These are phyloP conservation scores for Coix lacrymajobi DNA, from an alignment of 176 grass and related monocot species.

Conservation along the genomic window DNA sequence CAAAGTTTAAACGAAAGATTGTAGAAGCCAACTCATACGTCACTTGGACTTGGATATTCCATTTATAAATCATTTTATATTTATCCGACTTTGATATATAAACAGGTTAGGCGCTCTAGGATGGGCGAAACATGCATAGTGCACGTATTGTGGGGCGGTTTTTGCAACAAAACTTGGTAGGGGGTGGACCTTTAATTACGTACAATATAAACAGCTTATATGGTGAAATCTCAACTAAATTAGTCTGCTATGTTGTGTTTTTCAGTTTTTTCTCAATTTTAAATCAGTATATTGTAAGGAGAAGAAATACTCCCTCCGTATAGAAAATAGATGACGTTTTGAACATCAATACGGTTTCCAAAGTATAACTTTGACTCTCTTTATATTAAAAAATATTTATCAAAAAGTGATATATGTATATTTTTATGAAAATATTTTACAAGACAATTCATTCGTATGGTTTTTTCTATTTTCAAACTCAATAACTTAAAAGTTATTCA, in stretches of 20 bases:
- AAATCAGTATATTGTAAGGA: not conserved
- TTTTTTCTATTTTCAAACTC: too few species aligned
- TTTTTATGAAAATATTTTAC: too few species aligned
- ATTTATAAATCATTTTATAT: not conserved
- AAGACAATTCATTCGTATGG: too few species aligned
- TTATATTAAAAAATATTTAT: too few species aligned
- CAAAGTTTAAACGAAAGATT: not conserved
- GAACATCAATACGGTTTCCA: too few species aligned
- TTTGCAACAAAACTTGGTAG: not conserved
- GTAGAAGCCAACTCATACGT: not conserved
- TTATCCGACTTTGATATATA: not conserved
- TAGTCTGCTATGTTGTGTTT: not conserved
- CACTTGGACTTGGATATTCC: not conserved
- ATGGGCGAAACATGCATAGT: not conserved
- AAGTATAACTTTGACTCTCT: too few species aligned
- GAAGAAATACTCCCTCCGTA: too few species aligned
- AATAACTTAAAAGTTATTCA: too few species aligned
- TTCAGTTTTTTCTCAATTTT: not conserved
- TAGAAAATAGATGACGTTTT: too few species aligned
- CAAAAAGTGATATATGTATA: too few species aligned
- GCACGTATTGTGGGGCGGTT: not conserved
- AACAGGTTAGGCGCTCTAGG: not conserved
- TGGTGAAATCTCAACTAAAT: not conserved
- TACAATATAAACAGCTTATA: too few species aligned
- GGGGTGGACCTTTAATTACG: not conserved